A percentile compares a stretch with the other conserved stretches of the same genome.
phyloP scores from a whole-genome alignment of 768 basidiomycete species.

The Chiua virens region DNA sequence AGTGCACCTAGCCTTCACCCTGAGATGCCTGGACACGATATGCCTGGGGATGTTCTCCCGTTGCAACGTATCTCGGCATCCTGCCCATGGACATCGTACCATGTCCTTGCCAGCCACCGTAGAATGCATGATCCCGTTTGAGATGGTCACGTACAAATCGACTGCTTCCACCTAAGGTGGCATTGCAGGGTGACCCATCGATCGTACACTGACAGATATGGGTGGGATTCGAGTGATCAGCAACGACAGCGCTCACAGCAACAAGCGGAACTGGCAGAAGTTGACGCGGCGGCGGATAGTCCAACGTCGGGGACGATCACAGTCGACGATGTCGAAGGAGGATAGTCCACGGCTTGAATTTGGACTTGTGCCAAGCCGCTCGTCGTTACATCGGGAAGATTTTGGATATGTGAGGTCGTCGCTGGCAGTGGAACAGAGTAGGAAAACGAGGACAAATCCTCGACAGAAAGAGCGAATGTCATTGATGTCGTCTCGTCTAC shows the following conservation, averaged over 20 bases:
- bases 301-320: neutral
- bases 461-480: neutral
- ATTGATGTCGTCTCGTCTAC: neutral
- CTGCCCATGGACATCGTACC: conserved; percentile 8
- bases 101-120: conserved; percentile 1
- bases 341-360: neutral
- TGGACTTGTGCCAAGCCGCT: neutral
- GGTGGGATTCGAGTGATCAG: neutral
- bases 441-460: neutral
- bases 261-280: neutral
- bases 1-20: conserved; percentile 5
- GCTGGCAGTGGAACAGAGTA: neutral
- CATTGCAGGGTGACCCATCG: conserved; percentile 1
- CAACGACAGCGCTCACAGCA: neutral
- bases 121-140: conserved; percentile 6
- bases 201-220: conserved; percentile 6
- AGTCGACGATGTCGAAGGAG: neutral
- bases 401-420: neutral
- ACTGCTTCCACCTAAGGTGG: neutral
- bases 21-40: conserved; percentile 16
- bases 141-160: conserved; percentile 18
- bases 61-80: conserved; percentile 7
- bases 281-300: neutral
- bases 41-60: conserved; percentile 22
- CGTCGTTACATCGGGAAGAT: neutral